Base-by-base conservation (phyloP, 1,139 yeast species). In the Protomyces arabidopsidicola region DNA sequence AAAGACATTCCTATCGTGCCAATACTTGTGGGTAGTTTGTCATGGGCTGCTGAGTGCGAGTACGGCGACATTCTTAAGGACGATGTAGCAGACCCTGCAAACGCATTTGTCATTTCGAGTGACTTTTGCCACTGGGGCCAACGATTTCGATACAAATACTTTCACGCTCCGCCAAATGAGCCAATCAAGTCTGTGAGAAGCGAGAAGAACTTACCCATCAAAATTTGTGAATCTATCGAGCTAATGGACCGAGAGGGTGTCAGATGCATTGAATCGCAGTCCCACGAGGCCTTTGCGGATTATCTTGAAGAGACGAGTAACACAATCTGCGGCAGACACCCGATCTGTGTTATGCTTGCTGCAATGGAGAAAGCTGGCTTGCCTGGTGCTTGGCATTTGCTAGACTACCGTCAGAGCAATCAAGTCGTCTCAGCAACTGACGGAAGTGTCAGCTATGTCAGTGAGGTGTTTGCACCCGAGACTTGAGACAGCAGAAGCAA, bases 321-420 rank as follows among this genome's bases (percentile, higher is more conserved):
- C 74, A 95, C 98, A 0, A 88, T 93, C 27, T 95, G 99, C 74
- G 99, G 99, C 0, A 88, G 91, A 67, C 86, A 83, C 67, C 97
- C 98, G 0, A 78, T 93, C 51, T 81, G 84, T 1, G 79, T 90
- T 12, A 73, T 91, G 45, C 74, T 90, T 63, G 76, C 78, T 52
- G 75, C 87, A 10, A 71, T 85, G 69, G 85, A 83, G 70, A 69
- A 51, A 22, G 70, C 71, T 6, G 69, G 69, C 34, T 51, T 9
- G 62, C 58, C 31, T 31, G 69, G 67, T 39, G 65, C 61, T 64
- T 83, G 90, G 70, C 72, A 81, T 36, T 90, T 97, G 96, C 78
- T 87, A 20, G 90, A 89, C 0, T 93, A 93, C 72, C 78, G 87
- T 0, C 98, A 93, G 74, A 88, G 96, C 71, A 83, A 85, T 60